Evolutionary conservation across 768 basidiomycete species (phyloP), one percentile per base, ranked within the genome.

Genomic region (Mycena sanguinolenta): DNA sequence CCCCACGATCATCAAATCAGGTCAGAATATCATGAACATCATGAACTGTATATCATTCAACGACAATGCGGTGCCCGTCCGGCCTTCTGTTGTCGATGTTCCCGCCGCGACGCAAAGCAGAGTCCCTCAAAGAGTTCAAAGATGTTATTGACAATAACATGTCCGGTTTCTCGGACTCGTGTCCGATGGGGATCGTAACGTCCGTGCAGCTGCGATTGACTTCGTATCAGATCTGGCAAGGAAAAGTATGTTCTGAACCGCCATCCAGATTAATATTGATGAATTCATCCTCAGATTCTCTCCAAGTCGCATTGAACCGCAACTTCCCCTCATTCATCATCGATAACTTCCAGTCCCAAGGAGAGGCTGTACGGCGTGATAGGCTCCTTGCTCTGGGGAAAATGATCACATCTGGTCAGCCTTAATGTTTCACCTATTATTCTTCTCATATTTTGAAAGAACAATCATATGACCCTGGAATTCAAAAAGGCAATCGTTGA

Each of bases 141-240:
- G 4, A 1, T 14, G 25, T 27, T 36, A 54, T 63, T 54, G 16
- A 39, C 19, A 9, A 63, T 9, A 54, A 38, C 36, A 38, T 63
- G 23, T 21, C 27, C 34, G 13, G 3, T 39, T 63, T 30, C 30
- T 63, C 36, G 27, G 21, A 38, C 62, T 63, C 8, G 17, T 54
- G 14, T 27, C 32, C 1, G 62, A 63, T 28, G 62, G 30, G 21
- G 62, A 38, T 34, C 9, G 34, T 3, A 19, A 25, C n/a, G 50
- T 63, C 9, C 25, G 50, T 23, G 25, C n/a, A 21, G 62, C 50
- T 12, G 14, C 49, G 36, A 46, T 63, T 25, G 52, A 63, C 39
- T 54, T 63, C n/a, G 32, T 54, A 39, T 53, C 34, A 3, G 44
- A 25, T 28, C 32, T 63, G 10, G 62, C 62, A 63, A 54, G 52